Evolutionary conservation across 2,329 filamentous ascomycete species (phyloP).

Genomic region (Parascedosporium putredinis): DNA sequence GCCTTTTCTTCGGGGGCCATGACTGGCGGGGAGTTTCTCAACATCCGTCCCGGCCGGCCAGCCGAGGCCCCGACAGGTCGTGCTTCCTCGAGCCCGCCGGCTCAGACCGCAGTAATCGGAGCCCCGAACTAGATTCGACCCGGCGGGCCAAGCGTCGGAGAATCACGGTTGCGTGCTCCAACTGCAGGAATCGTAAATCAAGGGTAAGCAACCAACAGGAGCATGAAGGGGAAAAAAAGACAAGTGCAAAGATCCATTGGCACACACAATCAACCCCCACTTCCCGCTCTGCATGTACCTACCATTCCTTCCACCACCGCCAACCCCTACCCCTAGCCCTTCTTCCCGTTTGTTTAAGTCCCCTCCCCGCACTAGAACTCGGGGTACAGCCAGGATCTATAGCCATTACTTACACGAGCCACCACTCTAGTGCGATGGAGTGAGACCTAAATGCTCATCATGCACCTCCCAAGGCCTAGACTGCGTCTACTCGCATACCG

Average conservation of each 20-base stretch:
- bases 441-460: not conserved
- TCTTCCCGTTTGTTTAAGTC: too few species aligned
- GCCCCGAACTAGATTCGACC: not conserved
- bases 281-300: too few species aligned
- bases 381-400: too few species aligned
- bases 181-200: slow-evolving; percentile 2
- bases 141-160: slow-evolving; percentile 1
- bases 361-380: too few species aligned
- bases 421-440: not conserved
- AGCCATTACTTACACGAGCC: not conserved
- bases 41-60: not conserved
- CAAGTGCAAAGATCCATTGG: too few species aligned
- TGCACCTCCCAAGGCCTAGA: not conserved
- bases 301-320: too few species aligned
- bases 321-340: too few species aligned
- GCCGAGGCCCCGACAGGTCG: not conserved
- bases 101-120: not conserved
- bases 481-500: slow-evolving; percentile 2
- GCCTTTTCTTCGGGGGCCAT: too few species aligned
- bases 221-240: too few species aligned
- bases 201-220: not conserved
- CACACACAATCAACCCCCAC: too few species aligned
- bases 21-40: not conserved
- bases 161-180: slow-evolving; percentile 1
- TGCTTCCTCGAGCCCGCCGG: not conserved